phyloP scores from a whole-genome alignment of 2,329 filamentous ascomycete species.

The Nothophaeocryptopus gaeumannii region DNA sequence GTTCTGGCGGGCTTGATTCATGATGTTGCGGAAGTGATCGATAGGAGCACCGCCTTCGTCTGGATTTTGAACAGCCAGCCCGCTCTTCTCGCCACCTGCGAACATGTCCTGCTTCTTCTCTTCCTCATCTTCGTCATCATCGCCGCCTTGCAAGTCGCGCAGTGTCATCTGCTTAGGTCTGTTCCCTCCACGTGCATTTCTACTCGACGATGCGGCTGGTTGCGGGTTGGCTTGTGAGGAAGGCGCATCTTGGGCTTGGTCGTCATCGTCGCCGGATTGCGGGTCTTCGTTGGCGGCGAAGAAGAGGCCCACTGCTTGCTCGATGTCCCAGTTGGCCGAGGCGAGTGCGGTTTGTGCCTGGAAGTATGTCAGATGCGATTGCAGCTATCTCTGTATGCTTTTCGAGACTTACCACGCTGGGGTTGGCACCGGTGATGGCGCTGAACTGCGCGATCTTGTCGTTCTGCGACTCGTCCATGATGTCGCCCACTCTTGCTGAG shows the following conservation, averaged over 20 bases:
- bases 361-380: neutral
- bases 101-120: conserved; percentile 68
- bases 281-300: conserved; percentile 43
- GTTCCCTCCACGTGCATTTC: conserved; percentile 24
- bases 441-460: conserved; percentile 38
- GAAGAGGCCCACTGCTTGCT: conserved; percentile 45
- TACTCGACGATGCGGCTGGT: conserved; percentile 16
- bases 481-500: conserved; percentile 2
- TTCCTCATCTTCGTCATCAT: conserved; percentile 61
- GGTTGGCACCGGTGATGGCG: conserved; percentile 36
- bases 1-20: conserved; percentile 53
- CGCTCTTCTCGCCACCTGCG: conserved; percentile 81
- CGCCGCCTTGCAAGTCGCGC: conserved; percentile 47
- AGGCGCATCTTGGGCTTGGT: conserved; percentile 16
- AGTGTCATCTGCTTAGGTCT: conserved; percentile 42
- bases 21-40: conserved; percentile 51
- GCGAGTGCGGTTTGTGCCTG: conserved; percentile 46
- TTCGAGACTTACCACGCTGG: conserved; percentile 29
- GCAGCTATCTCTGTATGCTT: too few species aligned
- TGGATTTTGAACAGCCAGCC: conserved; percentile 65
- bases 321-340: conserved; percentile 46
- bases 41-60: conserved; percentile 42
- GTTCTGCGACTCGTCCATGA: conserved; percentile 33
- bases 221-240: conserved; percentile 13
- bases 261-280: conserved; percentile 37